Conservation (phyloP, 2,329 filamentous ascomycete species). For the Xylaria polymorpha region DNA sequence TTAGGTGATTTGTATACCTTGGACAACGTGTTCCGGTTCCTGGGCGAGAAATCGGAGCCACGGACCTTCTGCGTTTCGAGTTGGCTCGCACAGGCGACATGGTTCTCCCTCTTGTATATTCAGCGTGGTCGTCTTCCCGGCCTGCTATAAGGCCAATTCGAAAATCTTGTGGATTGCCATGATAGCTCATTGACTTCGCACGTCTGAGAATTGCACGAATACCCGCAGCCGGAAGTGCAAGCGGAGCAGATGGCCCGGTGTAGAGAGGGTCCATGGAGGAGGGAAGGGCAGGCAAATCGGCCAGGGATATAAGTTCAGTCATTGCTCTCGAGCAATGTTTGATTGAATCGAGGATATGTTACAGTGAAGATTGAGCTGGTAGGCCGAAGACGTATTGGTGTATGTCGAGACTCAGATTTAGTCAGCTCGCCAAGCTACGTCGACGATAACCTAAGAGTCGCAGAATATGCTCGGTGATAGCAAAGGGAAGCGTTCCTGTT, state of each 20-base stretch:
- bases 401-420: background rate
- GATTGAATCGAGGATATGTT: too few relatives aligned
- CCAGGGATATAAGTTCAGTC: conserved; percentile 11
- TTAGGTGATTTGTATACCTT: conserved; percentile 10
- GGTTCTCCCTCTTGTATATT: conserved; percentile 7
- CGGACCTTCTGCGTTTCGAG: conserved; percentile 37
- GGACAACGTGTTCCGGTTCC: background rate
- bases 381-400: background rate
- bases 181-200: conserved; percentile 23
- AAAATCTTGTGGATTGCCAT: background rate
- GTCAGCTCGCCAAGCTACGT: background rate
- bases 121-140: background rate
- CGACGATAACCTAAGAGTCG: background rate
- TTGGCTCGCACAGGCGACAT: conserved; percentile 33
- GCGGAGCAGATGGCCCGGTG: conserved; percentile 11
- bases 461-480: background rate
- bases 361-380: background rate
- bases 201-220: conserved; percentile 28
- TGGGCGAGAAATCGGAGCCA: background rate
- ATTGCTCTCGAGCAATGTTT: background rate
- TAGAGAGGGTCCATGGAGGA: conserved; percentile 10
- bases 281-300: conserved; percentile 4
- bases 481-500: background rate
- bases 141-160: background rate
- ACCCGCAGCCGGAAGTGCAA: conserved; percentile 6